Evolutionary conservation across 257 asterid species (phyloP), one percentile per base, ranked within the genome.

Genomic region (Anisodus acutangulus): DNA sequence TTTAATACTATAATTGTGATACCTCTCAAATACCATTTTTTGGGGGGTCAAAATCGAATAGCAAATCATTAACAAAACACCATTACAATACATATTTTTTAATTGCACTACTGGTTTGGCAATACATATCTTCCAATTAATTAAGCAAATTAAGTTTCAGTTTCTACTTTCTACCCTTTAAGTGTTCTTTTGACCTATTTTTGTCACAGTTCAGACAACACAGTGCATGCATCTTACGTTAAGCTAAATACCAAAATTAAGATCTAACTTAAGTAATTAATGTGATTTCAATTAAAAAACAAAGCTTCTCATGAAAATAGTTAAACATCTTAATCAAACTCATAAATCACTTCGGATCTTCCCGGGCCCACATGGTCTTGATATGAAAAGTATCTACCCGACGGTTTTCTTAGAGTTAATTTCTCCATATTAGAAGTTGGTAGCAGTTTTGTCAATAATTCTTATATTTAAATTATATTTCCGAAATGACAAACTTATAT

Each of bases 281-380:
- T 76, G 5, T 26, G 13, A 76, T 51, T 76, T 76, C 13, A 49
- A 16, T 49, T 68, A 6, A 15, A 13, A 37, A 22, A 66, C 19
- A 4, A 3, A 31, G 35, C 35, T 31, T 31, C 35, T 31, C 35
- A 2, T 19, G 17, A 45, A 72, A 45, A 72, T 5, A 19, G 43
- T 12, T 11, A 49, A 49, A 74, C 43, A 47, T 74, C 55, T 74
- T 19, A 74, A 12, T 74, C 62, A 47, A 22, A 19, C 4, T 7
- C 59, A 74, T 5, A 19, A 74, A 74, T 74, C 60, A 74, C 80
- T 74, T 69, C 11, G 9, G 60, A 49, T 74, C 17, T 60, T 3
- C n/a, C 58, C 2, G 19, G 45, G 45, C 22, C 43, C 81, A 47
- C 17, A 15, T 8, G 6, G 8, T 39, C 68, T 72, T 45, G 59